phyloP scores from a whole-genome alignment of 129 eudicot genomes.

The Helichrysum umbraculigerum region DNA sequence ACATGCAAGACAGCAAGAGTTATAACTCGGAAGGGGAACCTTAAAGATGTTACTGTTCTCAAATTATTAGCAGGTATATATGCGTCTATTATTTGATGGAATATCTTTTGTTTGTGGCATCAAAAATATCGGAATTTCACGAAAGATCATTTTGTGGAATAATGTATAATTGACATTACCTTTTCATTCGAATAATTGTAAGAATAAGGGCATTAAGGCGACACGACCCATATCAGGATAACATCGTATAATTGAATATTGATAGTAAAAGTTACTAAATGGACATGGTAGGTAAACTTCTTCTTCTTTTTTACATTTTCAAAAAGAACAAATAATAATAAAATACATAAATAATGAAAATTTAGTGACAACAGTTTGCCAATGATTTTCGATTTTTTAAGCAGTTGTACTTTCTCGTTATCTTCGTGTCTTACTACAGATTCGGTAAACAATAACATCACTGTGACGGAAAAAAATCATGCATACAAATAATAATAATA shows the following conservation, averaged over 20 bases:
- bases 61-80: slow-evolving; percentile 1
- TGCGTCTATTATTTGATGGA: slow-evolving; percentile 33
- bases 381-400: too few relatives aligned
- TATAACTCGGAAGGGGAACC: too few relatives aligned
- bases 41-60: neutral
- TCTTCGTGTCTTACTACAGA: too few relatives aligned
- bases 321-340: too few relatives aligned
- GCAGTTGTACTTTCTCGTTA: too few relatives aligned
- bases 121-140: slow-evolving; percentile 7
- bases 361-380: too few relatives aligned
- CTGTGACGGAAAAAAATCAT: too few relatives aligned
- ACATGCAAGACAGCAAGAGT: too few relatives aligned
- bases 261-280: neutral
- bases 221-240: slow-evolving; percentile 9
- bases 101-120: slow-evolving; percentile 18
- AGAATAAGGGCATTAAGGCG: slow-evolving; percentile 28
- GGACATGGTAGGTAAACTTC: neutral
- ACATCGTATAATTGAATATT: slow-evolving; percentile 3
- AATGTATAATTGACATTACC: slow-evolving; percentile 3
- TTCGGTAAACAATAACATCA: too few relatives aligned
- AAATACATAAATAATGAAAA: too few relatives aligned
- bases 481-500: too few relatives aligned
- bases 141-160: slow-evolving; percentile 18
- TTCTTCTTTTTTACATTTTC: neutral
- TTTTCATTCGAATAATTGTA: slow-evolving; percentile 13